Evolutionary conservation across 306 rosid genomes (phyloP), one percentile per base, ranked within the genome.

Genomic region (Clitoria ternatea): DNA sequence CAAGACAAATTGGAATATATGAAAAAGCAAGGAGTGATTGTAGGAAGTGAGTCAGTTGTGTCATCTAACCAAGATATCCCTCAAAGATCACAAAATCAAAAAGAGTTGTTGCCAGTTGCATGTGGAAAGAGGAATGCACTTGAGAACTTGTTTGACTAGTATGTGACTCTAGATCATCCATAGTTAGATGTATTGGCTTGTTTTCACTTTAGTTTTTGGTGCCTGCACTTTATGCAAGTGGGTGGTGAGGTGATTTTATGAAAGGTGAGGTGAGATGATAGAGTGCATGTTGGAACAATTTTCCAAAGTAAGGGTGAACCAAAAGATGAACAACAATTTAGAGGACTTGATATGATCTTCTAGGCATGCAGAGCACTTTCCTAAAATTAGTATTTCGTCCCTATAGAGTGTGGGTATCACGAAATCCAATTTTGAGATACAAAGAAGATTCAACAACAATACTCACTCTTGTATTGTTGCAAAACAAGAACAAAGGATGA

Each of bases 1-100:
- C 99, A 90, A 80, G 99, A 91, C 88, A 94, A 91, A 85, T 74
- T 83, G 86, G 88, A 84, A 3, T 87, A 89, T 50, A 76, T 91
- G 79, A 81, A 87, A 79, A 87, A 80, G 83, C 97, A 94, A 86
- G 83, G 89, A 60, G 85, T 85, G 61, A 77, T 80, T 82, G 60
- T 56, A 54, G 81, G 63, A 66, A 74, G 82, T 27, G 78, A 77
- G 57, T 77, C 88, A 36, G 44, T 42, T 17, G 50, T 78, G 18
- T 13, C 84, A 10, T 81, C 77, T 23, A 69, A 75, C 67, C 79
- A 73, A 82, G 77, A 81, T 37, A 76, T 44, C 56, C 76, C 79
- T 67, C 87, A 81, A 57, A 71, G 79, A n/a, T n/a, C n/a, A 39
- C 81, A 76, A 43, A 80, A 59, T 64, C 84, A 78, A 47, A 90